Evolutionary conservation across 352 stramenopile species (phyloP).

Genomic region (Aphanomyces cochlioides): DNA sequence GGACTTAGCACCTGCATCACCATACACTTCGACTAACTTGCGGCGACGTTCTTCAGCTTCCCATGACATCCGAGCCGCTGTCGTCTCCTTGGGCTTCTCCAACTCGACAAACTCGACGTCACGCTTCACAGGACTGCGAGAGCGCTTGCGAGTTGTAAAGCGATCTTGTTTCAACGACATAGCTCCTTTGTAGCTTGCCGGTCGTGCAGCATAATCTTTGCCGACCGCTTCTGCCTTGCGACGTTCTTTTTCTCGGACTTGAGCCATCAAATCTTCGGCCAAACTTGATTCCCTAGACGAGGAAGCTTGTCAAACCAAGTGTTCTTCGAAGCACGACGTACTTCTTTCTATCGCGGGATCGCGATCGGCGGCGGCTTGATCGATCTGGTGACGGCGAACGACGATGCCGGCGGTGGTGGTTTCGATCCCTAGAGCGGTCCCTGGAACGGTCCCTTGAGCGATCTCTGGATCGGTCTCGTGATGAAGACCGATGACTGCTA

Average conservation of each 20-base stretch:
- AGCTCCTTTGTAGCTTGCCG: slow-evolving; percentile 90
- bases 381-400: slow-evolving; percentile 33
- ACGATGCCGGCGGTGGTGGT: slow-evolving; percentile 16
- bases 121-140: slow-evolving; percentile 61
- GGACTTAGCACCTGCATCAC: slow-evolving; percentile 57
- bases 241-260: slow-evolving; percentile 89
- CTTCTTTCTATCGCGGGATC: slow-evolving; percentile 36
- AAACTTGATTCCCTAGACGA: slow-evolving; percentile 14
- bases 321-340: neutral
- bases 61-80: neutral
- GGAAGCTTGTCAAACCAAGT: slow-evolving; percentile 21
- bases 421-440: neutral
- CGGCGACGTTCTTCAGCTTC: slow-evolving; percentile 63
- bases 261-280: slow-evolving; percentile 83
- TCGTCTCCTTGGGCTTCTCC: slow-evolving; percentile 28
- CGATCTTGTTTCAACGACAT: slow-evolving; percentile 88
- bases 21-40: slow-evolving; percentile 73
- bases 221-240: slow-evolving; percentile 86
- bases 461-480: slow-evolving; percentile 35
- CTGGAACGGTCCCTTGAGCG: neutral
- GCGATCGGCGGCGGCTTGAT: slow-evolving; percentile 31
- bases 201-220: slow-evolving; percentile 87
- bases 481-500: slow-evolving; percentile 39
- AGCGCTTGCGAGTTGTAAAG: slow-evolving; percentile 71
- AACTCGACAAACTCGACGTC: slow-evolving; percentile 49